Base-by-base conservation (phyloP, 345 rosid species). In the Xanthoceras sorbifolium region DNA sequence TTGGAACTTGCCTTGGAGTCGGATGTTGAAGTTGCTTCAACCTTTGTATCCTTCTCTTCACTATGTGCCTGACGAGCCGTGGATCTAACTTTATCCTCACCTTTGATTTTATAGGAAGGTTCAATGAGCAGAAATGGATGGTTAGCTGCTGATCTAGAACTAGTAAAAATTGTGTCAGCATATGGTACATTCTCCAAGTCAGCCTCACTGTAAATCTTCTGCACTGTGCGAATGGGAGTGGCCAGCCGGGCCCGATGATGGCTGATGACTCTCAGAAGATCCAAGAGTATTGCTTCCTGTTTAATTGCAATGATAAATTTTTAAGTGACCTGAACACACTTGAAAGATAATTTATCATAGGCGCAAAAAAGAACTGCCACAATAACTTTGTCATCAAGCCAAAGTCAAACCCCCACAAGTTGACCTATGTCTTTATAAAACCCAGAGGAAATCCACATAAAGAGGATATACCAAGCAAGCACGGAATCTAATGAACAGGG, bases 241-340 rank as follows among this genome's bases (percentile, higher is more conserved):
- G 99, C 99, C 7, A 95, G 97, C 46, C 94, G 89, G 36, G 96
- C 98, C 12, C 88, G 82, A 26, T 95, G 99, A 84, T 95, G 94
- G 67, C 93, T 90, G 59, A 93, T 84, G 60, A 95, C 98, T 80
- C 91, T 87, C 11, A 93, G 96, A 84, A 95, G 99, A 86, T 95
- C 98, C 91, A 92, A 68, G 57, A 95, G 87, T 72, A 95, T 81
- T 22, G 88, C 94, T 90, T 93, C 99, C 99, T 95, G 96, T 86
- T 75, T 29, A 81, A 84, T 65, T 29, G 48, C 73, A 80, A 73
- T 73, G 25, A 73, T 26, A n/a, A 40, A 60, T 9, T 66, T 23
- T 25, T 36, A 22, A 25, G 54, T 70, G 69, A 64, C 55, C 54
- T 48, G 40, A 36, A 64, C 17, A 32, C 52, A 29, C 40, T 18